Base-by-base conservation (phyloP, 495 filamentous ascomycete genomes). In the Cercophora scortea region DNA sequence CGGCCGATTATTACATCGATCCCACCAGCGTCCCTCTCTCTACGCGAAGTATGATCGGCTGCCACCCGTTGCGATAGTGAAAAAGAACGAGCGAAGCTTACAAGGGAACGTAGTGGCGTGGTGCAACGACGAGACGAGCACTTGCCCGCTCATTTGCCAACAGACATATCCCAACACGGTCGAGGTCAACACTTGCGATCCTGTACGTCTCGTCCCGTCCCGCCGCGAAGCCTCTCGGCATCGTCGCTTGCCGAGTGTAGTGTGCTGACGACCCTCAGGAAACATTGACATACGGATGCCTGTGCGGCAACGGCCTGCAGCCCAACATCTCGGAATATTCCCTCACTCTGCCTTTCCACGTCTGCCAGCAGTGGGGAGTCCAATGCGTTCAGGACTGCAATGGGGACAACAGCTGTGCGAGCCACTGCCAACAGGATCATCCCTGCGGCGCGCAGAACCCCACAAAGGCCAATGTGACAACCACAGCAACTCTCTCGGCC, bases 321-420 rank as follows among this genome's bases (percentile, higher is more conserved):
- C 90, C 90, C 55, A 94, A 95, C 64, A 68, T 87, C 18, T 79
- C 86, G 58, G 77, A 95, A 65, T 96, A 87, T 78, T 87, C 87
- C 17, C 79, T 87, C 62, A 96, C 90, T 6, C 79, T 96, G 32
- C 88, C 90, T 8, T 96, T 86, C 79, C 90, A 82, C 71, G 74
- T 85, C 55, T 96, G 90, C 78, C 80, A 78, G 12, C 77, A 86
- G 64, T 79, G 78, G 68, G 83, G 81, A 59, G 82, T 72, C 63
- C 74, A 91, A 57, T 96, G 89, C 62, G 85, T 87, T 3, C 60
- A 55, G 8, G 68, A 57, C 49, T 94, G 90, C 70, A 66, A 64
- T 8, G 64, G 66, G 35, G 68, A 87, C 66, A 81, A 78, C 52
- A 34, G 56, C 36, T 95, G 89, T 61, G 71, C 82, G 43, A 70